Conservation (phyloP, 192 early-diverging fungal genomes). For the Spinellus fusiger region DNA sequence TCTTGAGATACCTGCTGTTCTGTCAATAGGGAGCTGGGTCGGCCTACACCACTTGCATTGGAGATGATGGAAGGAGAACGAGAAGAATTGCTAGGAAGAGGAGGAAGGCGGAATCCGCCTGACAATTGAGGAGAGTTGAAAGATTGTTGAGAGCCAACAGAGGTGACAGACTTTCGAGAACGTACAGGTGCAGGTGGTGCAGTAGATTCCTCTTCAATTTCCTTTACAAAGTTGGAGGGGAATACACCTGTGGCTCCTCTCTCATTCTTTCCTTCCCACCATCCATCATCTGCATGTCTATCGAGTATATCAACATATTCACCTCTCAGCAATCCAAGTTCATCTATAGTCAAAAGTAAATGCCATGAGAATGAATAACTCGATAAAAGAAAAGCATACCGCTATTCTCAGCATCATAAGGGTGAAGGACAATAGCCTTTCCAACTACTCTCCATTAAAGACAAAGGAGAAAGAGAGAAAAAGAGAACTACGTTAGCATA, state of each 20-base stretch:
- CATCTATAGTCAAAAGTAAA: constrained; percentile 29
- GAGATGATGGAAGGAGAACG: background rate
- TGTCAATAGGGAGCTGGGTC: background rate
- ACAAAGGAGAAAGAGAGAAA: background rate
- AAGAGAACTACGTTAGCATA: no score
- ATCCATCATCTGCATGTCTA: constrained; percentile 43
- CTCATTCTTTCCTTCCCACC: constrained; percentile 51
- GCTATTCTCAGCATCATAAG: constrained; percentile 42
- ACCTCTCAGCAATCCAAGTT: constrained; percentile 37
- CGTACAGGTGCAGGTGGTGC: constrained; percentile 13
- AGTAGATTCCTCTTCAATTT: constrained; percentile 26
- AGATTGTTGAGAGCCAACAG: background rate
- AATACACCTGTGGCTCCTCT: constrained; percentile 41
- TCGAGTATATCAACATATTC: constrained; percentile 40
- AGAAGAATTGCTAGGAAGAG: background rate
- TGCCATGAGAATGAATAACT: background rate
- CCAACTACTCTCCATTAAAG: background rate
- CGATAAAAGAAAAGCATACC: constrained; percentile 21
- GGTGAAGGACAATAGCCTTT: constrained; percentile 41
- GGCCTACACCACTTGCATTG: background rate
- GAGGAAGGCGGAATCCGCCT: background rate
- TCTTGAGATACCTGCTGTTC: background rate
- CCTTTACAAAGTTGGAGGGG: constrained; percentile 45
- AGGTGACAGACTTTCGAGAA: constrained; percentile 6
- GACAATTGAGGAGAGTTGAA: background rate